Conservation (phyloP, 768 basidiomycete genomes). For the Pholiota microspora region DNA sequence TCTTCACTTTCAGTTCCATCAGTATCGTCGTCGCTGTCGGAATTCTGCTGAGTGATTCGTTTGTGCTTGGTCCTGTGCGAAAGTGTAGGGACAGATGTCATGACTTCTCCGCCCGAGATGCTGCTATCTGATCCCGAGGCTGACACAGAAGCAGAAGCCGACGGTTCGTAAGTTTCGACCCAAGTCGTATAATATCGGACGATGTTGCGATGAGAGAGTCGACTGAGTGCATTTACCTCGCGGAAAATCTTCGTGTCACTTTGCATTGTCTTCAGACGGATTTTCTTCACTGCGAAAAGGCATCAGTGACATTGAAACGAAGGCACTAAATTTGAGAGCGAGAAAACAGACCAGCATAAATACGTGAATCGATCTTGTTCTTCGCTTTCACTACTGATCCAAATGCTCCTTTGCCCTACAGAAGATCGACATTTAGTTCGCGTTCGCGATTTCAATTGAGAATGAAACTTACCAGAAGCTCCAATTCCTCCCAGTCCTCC, state of each 20-base stretch:
- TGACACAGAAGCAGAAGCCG: constrained; percentile 44
- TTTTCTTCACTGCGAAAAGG: constrained; percentile 71
- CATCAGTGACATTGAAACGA: no score
- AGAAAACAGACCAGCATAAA: constrained; percentile 63
- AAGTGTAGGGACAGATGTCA: constrained; percentile 44
- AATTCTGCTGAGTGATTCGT: neutral
- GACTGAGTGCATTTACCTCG: constrained; percentile 87
- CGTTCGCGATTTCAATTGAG: neutral
- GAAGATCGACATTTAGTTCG: neutral
- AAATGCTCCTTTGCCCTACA: constrained; percentile 83
- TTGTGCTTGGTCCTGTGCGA: constrained; percentile 1
- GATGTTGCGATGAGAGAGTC: constrained; percentile 85
- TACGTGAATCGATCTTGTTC: constrained; percentile 82
- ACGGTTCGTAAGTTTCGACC: constrained; percentile 70
- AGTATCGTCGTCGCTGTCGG: neutral
- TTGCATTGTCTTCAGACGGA: constrained; percentile 73
- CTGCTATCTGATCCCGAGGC: constrained; percentile 43
- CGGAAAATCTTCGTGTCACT: constrained; percentile 87
- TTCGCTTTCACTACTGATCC: constrained; percentile 95
- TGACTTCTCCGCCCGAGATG: constrained; percentile 34
- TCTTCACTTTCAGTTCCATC: neutral
- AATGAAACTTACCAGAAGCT: constrained; percentile 55
- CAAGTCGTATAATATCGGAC: constrained; percentile 92
- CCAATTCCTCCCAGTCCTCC: constrained; percentile 92
- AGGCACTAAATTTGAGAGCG: neutral